A percentile compares a stretch with the other conserved stretches of the same genome.
phyloP scores from a whole-genome alignment of 257 asterid species.

The Ajuga chamaepitys region DNA sequence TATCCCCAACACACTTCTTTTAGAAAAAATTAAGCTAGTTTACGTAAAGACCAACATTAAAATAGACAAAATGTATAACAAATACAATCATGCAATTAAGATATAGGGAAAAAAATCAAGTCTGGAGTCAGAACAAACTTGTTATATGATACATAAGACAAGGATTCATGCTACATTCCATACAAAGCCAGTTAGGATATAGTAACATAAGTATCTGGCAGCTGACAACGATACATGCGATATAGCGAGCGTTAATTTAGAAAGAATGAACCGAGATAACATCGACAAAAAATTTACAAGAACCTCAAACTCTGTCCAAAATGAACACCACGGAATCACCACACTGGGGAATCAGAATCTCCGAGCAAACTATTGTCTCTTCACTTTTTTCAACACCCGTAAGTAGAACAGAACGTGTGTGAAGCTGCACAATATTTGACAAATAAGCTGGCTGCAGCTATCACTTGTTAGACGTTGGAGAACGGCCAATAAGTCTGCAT shows the following conservation, averaged over 20 bases:
- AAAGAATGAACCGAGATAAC: slow-evolving; percentile 26
- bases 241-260: slow-evolving; percentile 12
- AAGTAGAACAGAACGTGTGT: not conserved
- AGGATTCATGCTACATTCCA: slow-evolving; percentile 18
- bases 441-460: slow-evolving; percentile 17
- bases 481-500: slow-evolving; percentile 87
- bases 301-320: slow-evolving; percentile 21
- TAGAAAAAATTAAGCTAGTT: no score
- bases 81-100: not conserved
- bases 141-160: slow-evolving; percentile 17
- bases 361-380: no score
- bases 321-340: slow-evolving; percentile 5
- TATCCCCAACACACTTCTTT: no score
- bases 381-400: no score
- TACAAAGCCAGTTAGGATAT: slow-evolving; percentile 22
- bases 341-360: not conserved
- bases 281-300: slow-evolving; percentile 31
- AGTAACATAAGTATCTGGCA: slow-evolving; percentile 11
- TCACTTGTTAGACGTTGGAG: slow-evolving; percentile 42
- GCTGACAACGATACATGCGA: slow-evolving; percentile 11
- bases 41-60: no score
- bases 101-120: not conserved
- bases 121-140: not conserved
- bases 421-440: slow-evolving; percentile 3
- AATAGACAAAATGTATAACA: no score